Percentiles rank a stretch among this genome's conserved stretches.
These are phyloP conservation scores for Zymoseptoria pseudotritici DNA, from an alignment of 2,329 filamentous ascomycete species.

Conservation along the genomic window DNA sequence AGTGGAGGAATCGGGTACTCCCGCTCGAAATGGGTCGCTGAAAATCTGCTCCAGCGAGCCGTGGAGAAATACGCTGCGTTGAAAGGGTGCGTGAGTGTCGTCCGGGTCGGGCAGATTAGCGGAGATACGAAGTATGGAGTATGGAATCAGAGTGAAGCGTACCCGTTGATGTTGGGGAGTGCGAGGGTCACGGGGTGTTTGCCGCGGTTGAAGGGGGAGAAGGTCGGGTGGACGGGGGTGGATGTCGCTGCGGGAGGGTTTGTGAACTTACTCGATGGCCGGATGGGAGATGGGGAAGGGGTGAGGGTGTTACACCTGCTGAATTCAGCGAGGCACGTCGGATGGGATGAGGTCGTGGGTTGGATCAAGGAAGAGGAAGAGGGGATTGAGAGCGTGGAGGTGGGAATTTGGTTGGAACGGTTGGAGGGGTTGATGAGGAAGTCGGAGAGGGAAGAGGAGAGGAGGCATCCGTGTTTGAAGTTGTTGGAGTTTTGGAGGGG, in stretches of 20 bases:
- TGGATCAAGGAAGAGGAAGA: conserved; percentile 36
- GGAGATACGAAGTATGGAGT: conserved; percentile 37
- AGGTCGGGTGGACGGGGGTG: conserved; percentile 42
- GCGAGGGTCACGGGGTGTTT: conserved; percentile 33
- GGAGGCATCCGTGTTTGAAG: conserved; percentile 39
- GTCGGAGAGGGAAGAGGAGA: conserved; percentile 19
- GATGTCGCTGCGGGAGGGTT: conserved; percentile 39
- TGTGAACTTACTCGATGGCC: conserved; percentile 29
- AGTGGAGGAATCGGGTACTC: conserved; percentile 49
- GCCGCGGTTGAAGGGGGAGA: conserved; percentile 33
- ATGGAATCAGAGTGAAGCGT: conserved; percentile 45
- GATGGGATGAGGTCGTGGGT: conserved; percentile 41
- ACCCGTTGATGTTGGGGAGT: conserved; percentile 42
- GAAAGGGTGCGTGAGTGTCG: conserved; percentile 35
- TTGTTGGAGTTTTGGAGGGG: conserved; percentile 46
- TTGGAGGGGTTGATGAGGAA: conserved; percentile 26
- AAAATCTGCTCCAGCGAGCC: conserved; percentile 44
- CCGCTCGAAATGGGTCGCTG: conserved; percentile 52
- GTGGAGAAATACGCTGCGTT: conserved; percentile 21
- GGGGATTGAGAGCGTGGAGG: conserved; percentile 31
- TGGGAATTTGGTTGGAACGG: conserved; percentile 36
- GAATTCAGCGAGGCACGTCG: conserved; percentile 38
- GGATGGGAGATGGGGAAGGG: conserved; percentile 18
- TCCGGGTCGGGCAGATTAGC: conserved; percentile 43
- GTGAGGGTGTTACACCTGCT: conserved; percentile 42